phyloP scores from a whole-genome alignment of 805 yeast species.

The Kazachstania psychrophila region DNA sequence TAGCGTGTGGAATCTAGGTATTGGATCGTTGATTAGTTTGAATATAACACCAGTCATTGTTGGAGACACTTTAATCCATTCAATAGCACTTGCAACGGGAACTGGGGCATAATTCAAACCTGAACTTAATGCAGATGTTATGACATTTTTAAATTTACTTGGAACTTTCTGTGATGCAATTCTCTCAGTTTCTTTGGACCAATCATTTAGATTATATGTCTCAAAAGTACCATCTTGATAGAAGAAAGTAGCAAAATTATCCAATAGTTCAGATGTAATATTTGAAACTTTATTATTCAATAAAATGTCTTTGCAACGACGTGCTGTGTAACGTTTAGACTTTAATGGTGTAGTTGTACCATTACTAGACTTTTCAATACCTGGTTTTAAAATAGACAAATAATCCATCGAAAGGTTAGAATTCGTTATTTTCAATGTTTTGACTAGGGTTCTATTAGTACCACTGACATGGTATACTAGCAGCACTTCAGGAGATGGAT shows the following conservation, averaged over 20 bases:
- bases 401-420: slow-evolving; percentile 18
- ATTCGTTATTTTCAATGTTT: slow-evolving; percentile 18
- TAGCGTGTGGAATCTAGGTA: slow-evolving; percentile 16
- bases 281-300: slow-evolving; percentile 13
- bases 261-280: slow-evolving; percentile 23
- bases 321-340: slow-evolving; percentile 14
- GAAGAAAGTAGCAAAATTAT: slow-evolving; percentile 21
- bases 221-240: slow-evolving; percentile 18
- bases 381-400: slow-evolving; percentile 11
- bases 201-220: slow-evolving; percentile 20
- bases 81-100: slow-evolving; percentile 17
- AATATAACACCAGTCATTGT: slow-evolving; percentile 26
- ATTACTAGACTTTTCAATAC: slow-evolving; percentile 5
- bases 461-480: slow-evolving; percentile 20
- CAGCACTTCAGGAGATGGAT: slow-evolving; percentile 23
- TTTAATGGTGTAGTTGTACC: slow-evolving; percentile 9
- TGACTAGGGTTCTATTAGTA: slow-evolving; percentile 18
- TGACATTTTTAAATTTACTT: slow-evolving; percentile 20
- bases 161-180: slow-evolving; percentile 13
- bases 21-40: slow-evolving; percentile 11
- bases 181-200: slow-evolving; percentile 22
- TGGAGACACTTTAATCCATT: slow-evolving; percentile 29
- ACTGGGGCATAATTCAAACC: slow-evolving; percentile 21
- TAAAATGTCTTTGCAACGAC: slow-evolving; percentile 9
- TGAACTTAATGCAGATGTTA: slow-evolving; percentile 25